Percentiles rank a stretch among this genome's conserved stretches.
phyloP scores from a whole-genome alignment of 768 basidiomycete genomes.

The Cyclocybe cylindracea region DNA sequence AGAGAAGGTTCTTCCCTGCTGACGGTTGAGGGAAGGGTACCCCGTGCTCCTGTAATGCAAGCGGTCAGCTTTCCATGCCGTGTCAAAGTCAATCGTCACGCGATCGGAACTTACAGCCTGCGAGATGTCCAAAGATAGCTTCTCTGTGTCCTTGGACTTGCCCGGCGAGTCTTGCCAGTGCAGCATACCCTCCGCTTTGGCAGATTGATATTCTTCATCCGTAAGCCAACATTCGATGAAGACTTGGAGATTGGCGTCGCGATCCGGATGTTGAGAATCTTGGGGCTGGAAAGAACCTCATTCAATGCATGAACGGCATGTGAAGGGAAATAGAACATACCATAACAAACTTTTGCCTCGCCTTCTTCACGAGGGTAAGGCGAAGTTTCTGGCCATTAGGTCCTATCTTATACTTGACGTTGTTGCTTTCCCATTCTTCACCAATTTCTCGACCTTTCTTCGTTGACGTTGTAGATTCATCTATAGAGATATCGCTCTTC shows the following conservation, averaged over 20 bases:
- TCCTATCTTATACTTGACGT: slow-evolving; percentile 70
- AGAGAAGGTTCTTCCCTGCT: slow-evolving; percentile 68
- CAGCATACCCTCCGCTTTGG: slow-evolving; percentile 59
- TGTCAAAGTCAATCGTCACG: background rate
- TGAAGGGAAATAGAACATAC: slow-evolving; percentile 37
- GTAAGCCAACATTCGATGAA: slow-evolving; percentile 81
- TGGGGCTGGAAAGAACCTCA: slow-evolving; percentile 50
- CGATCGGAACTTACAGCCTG: slow-evolving; percentile 29
- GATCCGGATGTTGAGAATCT: slow-evolving; percentile 80
- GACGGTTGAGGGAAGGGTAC: slow-evolving; percentile 15
- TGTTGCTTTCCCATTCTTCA: slow-evolving; percentile 77
- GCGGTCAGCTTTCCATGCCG: slow-evolving; percentile 1
- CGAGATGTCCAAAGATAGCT: slow-evolving; percentile 38
- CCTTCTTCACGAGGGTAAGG: slow-evolving; percentile 71
- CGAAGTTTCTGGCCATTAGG: slow-evolving; percentile 69
- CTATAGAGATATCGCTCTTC: slow-evolving; percentile 46
- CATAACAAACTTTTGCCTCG: slow-evolving; percentile 71
- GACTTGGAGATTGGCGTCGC: slow-evolving; percentile 64
- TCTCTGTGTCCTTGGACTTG: slow-evolving; percentile 41
- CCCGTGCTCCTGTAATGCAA: slow-evolving; percentile 7
- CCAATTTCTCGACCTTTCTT: slow-evolving; percentile 62
- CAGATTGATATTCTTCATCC: slow-evolving; percentile 68
- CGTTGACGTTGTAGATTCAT: slow-evolving; percentile 48
- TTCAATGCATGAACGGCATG: slow-evolving; percentile 8
- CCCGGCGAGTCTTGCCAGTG: slow-evolving; percentile 70